Evolutionary conservation across 495 filamentous ascomycete species (phyloP), one percentile per base, ranked within the genome.

Genomic region (Penicillium bialowiezense): DNA sequence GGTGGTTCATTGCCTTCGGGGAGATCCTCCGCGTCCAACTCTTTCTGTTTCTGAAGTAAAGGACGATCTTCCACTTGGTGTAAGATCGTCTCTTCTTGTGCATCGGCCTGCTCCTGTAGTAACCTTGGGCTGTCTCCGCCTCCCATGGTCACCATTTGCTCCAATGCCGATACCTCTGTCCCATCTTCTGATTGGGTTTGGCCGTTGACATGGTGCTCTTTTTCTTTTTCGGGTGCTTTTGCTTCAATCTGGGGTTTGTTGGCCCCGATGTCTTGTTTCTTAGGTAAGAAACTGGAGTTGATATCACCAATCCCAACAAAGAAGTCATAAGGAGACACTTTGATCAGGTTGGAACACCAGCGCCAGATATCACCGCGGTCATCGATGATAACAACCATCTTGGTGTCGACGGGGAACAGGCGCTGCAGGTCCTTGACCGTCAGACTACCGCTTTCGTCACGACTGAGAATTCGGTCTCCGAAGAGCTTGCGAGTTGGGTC

Each of bases 371-470:
- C 93, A 26, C 89, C 90, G 55, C 93, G 81, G 60, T 99, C 93
- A 65, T 99, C 93, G 51, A 99, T 99, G 59, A 99, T 96, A 21
- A 95, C 90, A 15, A 96, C 93, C 93, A 99, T 99, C 70, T 95
- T 92, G 8, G 91, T 97, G 69, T 96, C 93, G 35, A 95, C 88
- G 13, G 93, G 93, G 65, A 99, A 99, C 28, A 99, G 67, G 13
- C 95, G 82, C 60, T 95, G 86, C 6, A 99, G 76, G 49, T 81
- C 92, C 74, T 99, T 99, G 34, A 86, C 82, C 2, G 82, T 88
- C 68, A 97, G 79, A 60, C 87, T 96, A 32, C 91, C 91, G 63
- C 91, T 99, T 67, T 99, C 93, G 61, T 97, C 91, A 45, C 93
- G 85, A 61, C 91, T 96, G 54, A 99, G 86, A 61, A 99, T 91